Base-by-base conservation (phyloP, 805 yeast species). In the Saccharomycopsis fibuligera region DNA sequence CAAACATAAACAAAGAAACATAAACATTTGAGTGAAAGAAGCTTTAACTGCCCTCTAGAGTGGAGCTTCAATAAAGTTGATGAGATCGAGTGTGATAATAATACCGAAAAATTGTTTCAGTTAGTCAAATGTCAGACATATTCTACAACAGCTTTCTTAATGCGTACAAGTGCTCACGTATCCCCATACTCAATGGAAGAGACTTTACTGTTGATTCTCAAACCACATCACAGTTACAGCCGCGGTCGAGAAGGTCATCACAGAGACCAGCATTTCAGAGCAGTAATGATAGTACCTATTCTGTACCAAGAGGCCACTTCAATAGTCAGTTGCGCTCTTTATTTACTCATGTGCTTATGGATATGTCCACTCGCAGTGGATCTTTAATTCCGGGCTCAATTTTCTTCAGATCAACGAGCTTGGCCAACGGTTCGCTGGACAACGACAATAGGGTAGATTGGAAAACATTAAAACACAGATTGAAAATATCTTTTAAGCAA, bases 401-500 rank as follows among this genome's bases (percentile, higher is more conserved):
- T 27, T 27, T 27, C 12, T 27, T 27, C 31, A 27, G 12, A 33
- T n/a, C 9, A 5, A 12, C 14, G 17, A 33, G 37, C 6, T 9
- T 8, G 14, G 17, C 8, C 5, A 9, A 8, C 37, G 6, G 17
- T 6, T 17, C 9, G 17, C n/a, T 33, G 9, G 19, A 9, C 14
- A 16, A 23, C 21, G 12, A 24, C 10, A 24, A 22, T 17, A 14
- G 8, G 4, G n/a, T 23, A 1, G 45, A 49, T 30, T 49, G 52
- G 52, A 16, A 33, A n/a, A 23, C 39, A 12, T 6, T 50, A 3
- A 27, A 24, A 19, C 9, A 27, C 12, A 39, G 29, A 12, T 42
- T 31, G 23, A 46, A 35, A 21, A 29, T 50, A 16, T 27, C 29
- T n/a, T 50, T 50, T 22, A 43, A 50, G 29, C 53, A 50, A 19